phyloP scores from a whole-genome alignment of 257 asterid species.

The Solanum paucissectum region DNA sequence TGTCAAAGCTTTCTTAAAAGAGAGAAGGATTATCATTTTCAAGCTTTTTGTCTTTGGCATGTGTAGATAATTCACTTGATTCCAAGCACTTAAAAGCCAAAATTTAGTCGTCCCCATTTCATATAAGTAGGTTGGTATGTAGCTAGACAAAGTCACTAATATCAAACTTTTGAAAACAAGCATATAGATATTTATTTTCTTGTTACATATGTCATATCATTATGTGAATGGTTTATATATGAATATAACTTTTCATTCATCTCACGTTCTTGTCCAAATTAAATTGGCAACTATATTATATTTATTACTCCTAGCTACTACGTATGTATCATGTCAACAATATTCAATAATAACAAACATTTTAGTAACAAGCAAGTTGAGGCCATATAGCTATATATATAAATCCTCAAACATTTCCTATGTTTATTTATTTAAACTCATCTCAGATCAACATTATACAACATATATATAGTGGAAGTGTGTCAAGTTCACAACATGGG shows the following conservation, averaged over 20 bases:
- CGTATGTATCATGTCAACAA: not conserved
- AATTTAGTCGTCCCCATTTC: not conserved
- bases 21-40: not conserved
- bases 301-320: not conserved
- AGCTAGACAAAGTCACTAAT: not conserved
- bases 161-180: not conserved
- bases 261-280: not conserved
- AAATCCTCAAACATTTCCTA: not conserved
- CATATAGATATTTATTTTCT: not conserved
- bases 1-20: conserved; percentile 1
- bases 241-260: not conserved
- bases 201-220: not conserved
- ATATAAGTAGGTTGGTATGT: not conserved
- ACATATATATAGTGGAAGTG: too few species aligned
- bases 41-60: not conserved
- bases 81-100: not conserved
- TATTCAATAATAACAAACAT: not conserved
- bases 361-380: not conserved
- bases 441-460: not conserved
- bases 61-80: not conserved
- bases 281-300: not conserved
- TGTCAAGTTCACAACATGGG: not conserved
- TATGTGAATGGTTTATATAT: not conserved
- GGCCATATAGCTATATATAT: not conserved
- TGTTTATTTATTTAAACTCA: not conserved